A percentile compares a stretch with the other conserved stretches of the same genome.
These are phyloP conservation scores for Bacterosira constricta DNA, from an alignment of 108 stramenopile species.

Conservation along the genomic window DNA sequence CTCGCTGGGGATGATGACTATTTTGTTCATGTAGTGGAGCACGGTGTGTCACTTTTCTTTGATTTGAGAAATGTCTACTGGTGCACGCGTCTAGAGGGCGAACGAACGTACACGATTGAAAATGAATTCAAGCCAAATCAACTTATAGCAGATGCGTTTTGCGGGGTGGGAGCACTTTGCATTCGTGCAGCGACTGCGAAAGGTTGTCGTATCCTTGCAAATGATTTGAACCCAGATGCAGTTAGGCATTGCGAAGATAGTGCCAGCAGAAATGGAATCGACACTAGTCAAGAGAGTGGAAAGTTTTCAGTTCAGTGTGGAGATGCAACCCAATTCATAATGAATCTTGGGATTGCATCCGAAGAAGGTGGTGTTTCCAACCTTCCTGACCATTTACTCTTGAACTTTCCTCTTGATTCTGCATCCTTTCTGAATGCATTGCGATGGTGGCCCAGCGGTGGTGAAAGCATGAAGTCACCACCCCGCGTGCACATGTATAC, in stretches of 20 bases:
- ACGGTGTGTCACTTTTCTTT: constrained; percentile 78
- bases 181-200: constrained; percentile 65
- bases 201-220: constrained; percentile 70
- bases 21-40: constrained; percentile 74
- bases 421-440: constrained; percentile 72
- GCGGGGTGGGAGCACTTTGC: constrained; percentile 96
- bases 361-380: not conserved
- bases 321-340: constrained; percentile 84
- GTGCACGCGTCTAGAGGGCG: constrained; percentile 88
- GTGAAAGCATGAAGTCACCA: constrained; percentile 27
- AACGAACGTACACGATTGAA: constrained; percentile 79
- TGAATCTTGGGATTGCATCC: constrained; percentile 61
- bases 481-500: constrained; percentile 75
- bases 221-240: constrained; percentile 91
- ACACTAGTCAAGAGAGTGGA: constrained; percentile 27
- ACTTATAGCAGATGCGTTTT: constrained; percentile 91
- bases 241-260: constrained; percentile 58
- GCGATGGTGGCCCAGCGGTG: constrained; percentile 71
- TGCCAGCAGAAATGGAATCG: constrained; percentile 52
- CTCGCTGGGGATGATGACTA: constrained; percentile 85
- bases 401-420: constrained; percentile 82
- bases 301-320: constrained; percentile 51
- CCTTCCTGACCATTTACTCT: constrained; percentile 78
- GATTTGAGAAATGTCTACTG: constrained; percentile 96
- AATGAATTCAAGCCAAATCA: constrained; percentile 54